Evolutionary conservation across 2,329 filamentous ascomycete genomes (phyloP).

Genomic region (Diaporthe batatas): DNA sequence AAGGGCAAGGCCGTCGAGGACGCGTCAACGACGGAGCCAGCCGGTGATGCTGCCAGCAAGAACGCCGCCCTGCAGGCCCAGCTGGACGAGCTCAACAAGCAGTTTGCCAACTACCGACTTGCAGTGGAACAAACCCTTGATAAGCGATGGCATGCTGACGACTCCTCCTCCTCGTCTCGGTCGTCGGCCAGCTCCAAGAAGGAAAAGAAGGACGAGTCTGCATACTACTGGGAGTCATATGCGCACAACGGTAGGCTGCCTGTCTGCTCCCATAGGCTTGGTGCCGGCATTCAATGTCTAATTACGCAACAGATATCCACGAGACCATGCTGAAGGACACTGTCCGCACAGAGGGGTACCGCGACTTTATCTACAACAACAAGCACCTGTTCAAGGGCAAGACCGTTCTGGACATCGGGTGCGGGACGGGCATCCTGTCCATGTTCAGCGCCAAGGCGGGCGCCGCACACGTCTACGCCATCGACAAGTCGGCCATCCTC

Average conservation of each 20-base stretch:
- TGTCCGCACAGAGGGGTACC: slow-evolving; percentile 89
- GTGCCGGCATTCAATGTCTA: slow-evolving; percentile 8
- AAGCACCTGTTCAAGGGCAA: slow-evolving; percentile 91
- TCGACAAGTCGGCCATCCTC: slow-evolving; percentile 93
- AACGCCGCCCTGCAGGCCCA: slow-evolving; percentile 72
- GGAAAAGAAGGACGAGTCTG: slow-evolving; percentile 55
- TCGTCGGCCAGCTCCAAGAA: slow-evolving; percentile 26
- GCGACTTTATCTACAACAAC: slow-evolving; percentile 94
- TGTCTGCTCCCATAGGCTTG: background rate
- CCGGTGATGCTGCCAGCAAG: slow-evolving; percentile 56
- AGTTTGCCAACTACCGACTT: slow-evolving; percentile 75
- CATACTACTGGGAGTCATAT: slow-evolving; percentile 73
- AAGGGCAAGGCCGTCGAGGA: slow-evolving; percentile 47
- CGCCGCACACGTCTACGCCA: slow-evolving; percentile 86
- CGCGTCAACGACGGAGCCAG: slow-evolving; percentile 46
- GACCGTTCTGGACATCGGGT: slow-evolving; percentile 92
- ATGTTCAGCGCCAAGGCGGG: slow-evolving; percentile 96
- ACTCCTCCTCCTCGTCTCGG: slow-evolving; percentile 51
- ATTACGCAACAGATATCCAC: slow-evolving; percentile 78
- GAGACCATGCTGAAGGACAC: slow-evolving; percentile 95
- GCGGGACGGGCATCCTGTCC: slow-evolving; percentile 87
- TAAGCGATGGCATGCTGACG: slow-evolving; percentile 72
- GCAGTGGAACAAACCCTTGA: slow-evolving; percentile 77
- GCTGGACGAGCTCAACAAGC: slow-evolving; percentile 68
- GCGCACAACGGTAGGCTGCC: slow-evolving; percentile 67